Evolutionary conservation across 164 flowering plant genomes (phyloP).

Genomic region (Magnolia changhungtana): DNA sequence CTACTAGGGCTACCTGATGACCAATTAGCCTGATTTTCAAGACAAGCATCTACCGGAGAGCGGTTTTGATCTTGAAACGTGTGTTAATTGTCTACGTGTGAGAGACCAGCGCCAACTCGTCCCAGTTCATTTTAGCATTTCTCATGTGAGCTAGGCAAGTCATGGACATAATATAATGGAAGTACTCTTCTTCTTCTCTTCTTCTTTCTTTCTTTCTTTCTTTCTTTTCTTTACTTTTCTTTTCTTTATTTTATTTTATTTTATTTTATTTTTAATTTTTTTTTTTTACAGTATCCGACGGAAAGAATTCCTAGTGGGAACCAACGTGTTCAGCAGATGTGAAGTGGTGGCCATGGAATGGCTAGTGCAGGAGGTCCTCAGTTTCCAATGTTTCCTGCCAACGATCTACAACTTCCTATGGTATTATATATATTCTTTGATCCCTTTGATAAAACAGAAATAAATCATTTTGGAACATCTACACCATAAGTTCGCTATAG

Average conservation of each 20-base stretch:
- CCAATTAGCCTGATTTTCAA: too few species aligned
- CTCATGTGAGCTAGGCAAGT: too few species aligned
- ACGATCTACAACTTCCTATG: slow-evolving; percentile 81
- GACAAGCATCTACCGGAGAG: too few species aligned
- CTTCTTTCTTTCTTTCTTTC: neutral
- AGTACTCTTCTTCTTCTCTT: neutral
- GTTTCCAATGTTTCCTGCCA: slow-evolving; percentile 72
- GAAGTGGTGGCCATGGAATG: slow-evolving; percentile 99
- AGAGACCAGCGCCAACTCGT: too few species aligned
- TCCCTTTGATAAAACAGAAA: neutral
- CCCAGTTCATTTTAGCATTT: too few species aligned
- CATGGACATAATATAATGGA: too few species aligned
- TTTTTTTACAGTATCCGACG: slow-evolving; percentile 43
- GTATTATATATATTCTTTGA: slow-evolving; percentile 27
- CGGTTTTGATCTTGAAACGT: too few species aligned
- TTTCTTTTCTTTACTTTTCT: neutral
- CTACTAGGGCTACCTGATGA: too few species aligned
- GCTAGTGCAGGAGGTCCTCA: slow-evolving; percentile 82
- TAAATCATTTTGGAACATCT: neutral
- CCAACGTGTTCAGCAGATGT: slow-evolving; percentile 45
- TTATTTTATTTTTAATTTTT: too few species aligned
- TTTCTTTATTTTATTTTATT: too few species aligned
- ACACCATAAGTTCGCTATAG: too few species aligned
- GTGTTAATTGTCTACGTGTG: too few species aligned
- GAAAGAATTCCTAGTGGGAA: slow-evolving; percentile 47